Evolutionary conservation across 306 rosid species (phyloP).

Genomic region (Cyamopsis tetragonoloba): DNA sequence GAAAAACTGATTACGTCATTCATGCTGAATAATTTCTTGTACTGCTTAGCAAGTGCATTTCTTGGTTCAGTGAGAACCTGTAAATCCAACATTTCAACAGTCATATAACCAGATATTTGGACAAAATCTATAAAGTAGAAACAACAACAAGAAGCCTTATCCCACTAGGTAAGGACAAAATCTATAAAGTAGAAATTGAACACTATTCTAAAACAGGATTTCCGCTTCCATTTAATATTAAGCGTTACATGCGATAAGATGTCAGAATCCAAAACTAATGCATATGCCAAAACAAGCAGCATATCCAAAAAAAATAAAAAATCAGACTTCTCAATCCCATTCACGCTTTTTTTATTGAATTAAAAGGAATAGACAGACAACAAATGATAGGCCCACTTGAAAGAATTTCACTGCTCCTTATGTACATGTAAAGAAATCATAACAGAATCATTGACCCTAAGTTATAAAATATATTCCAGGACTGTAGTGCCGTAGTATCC

Average conservation of each 20-base stretch:
- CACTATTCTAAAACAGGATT: neutral
- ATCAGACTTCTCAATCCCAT: neutral
- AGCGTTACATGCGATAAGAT: neutral
- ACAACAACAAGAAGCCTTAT: too few relatives aligned
- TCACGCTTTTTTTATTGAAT: neutral
- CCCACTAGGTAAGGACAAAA: too few relatives aligned
- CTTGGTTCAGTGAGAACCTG: conserved; percentile 85
- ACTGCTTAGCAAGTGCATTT: conserved; percentile 87
- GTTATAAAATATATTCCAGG: conserved; percentile 12
- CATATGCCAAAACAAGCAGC: conserved; percentile 3
- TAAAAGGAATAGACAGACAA: neutral
- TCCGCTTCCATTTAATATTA: neutral
- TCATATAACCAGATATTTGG: conserved; percentile 4
- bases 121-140: too few relatives aligned
- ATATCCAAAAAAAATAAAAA: neutral
- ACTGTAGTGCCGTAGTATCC: neutral
- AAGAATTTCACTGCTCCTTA: neutral
- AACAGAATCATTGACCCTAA: neutral
- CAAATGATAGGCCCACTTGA: neutral
- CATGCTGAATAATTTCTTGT: conserved; percentile 80
- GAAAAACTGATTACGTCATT: conserved; percentile 54
- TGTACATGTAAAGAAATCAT: neutral
- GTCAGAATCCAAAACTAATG: neutral
- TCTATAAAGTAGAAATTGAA: neutral
- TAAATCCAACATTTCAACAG: conserved; percentile 16